A percentile compares a stretch with the other conserved stretches of the same genome.
Conservation (phyloP, 2,329 filamentous ascomycete species). For the Claviceps sp. region DNA sequence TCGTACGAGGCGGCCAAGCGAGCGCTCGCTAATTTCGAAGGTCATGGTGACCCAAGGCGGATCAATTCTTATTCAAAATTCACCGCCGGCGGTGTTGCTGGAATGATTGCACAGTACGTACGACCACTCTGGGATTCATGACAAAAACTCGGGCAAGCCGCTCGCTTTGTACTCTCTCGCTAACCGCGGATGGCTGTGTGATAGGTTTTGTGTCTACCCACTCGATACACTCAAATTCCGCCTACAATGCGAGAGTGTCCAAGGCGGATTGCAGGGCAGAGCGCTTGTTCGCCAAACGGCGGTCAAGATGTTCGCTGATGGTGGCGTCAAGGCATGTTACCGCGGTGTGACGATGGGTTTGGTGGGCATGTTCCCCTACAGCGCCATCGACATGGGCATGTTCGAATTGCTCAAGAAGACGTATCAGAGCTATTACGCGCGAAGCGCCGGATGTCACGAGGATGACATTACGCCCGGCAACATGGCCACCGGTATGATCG, state of each 20-base stretch:
- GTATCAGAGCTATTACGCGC: constrained; percentile 58
- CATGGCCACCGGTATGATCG: constrained; percentile 75
- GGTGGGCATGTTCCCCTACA: constrained; percentile 94
- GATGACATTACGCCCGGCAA: constrained; percentile 74
- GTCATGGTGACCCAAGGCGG: constrained; percentile 65
- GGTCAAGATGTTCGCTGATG: constrained; percentile 69
- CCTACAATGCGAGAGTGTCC: constrained; percentile 89
- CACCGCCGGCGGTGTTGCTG: constrained; percentile 75
- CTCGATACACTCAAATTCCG: constrained; percentile 70
- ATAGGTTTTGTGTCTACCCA: constrained; percentile 80
- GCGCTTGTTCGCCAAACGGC: constrained; percentile 71
- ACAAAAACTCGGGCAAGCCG: background rate
- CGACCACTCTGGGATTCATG: background rate
- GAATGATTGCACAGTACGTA: constrained; percentile 80
- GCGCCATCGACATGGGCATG: constrained; percentile 88
- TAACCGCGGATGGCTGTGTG: background rate
- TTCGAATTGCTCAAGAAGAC: constrained; percentile 83
- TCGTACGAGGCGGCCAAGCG: constrained; percentile 94
- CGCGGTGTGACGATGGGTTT: constrained; percentile 88
- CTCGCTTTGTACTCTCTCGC: background rate
- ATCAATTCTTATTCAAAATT: constrained; percentile 84
- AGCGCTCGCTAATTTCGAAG: constrained; percentile 72
- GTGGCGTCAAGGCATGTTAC: constrained; percentile 67
- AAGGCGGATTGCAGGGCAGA: constrained; percentile 72
- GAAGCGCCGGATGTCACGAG: constrained; percentile 56